Conservation (phyloP, 805 yeast species). For the Wickerhamiella sergipiensis region DNA sequence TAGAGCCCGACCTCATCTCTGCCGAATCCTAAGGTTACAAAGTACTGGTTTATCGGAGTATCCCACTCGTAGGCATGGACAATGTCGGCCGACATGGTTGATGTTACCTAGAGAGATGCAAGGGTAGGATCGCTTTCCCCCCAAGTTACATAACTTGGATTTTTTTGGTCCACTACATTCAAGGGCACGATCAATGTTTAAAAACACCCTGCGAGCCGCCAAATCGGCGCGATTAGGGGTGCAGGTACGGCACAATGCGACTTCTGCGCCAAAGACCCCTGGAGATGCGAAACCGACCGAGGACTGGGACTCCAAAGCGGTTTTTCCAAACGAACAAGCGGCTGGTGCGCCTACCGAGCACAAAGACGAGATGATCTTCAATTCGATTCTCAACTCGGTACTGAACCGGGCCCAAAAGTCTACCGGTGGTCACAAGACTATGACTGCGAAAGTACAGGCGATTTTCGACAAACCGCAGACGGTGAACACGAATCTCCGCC, state of each 20-base stretch:
- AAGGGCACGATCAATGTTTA: not conserved
- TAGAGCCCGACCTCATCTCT: slow-evolving; percentile 64
- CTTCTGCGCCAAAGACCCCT: not conserved
- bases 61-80: slow-evolving; percentile 52
- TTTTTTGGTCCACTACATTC: not conserved
- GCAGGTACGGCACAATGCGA: not conserved
- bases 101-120: not conserved
- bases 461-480: not conserved
- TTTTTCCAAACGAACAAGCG: not conserved
- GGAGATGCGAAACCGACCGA: not conserved
- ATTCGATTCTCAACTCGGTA: slow-evolving; percentile 1
- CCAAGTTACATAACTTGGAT: not conserved
- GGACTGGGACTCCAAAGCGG: not conserved
- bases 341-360: slow-evolving; percentile 2
- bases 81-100: slow-evolving; percentile 43
- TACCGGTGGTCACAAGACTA: not conserved
- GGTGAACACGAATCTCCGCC: not conserved
- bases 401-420: not conserved
- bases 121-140: not conserved
- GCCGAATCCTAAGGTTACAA: slow-evolving; percentile 58
- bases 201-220: not conserved
- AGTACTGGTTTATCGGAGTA: slow-evolving; percentile 39
- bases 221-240: not conserved
- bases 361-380: slow-evolving; percentile 4
- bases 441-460: not conserved